Base-by-base conservation (phyloP, 176 grass and related monocot genomes). In the Oryza australiensis region DNA sequence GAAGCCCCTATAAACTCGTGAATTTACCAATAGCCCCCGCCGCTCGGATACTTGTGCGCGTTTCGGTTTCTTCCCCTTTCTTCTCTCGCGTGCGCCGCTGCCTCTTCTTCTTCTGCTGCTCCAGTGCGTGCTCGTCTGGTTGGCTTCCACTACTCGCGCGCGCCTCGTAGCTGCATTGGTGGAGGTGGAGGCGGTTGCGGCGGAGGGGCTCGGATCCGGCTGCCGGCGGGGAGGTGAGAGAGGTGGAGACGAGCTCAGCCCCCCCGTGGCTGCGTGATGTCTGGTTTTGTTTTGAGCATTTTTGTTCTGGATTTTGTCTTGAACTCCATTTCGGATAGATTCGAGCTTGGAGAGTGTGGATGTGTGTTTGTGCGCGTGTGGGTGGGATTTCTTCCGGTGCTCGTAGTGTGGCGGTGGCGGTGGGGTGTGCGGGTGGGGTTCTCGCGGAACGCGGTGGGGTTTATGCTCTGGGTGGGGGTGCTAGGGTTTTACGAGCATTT, bases 191-290 rank as follows among this genome's bases (percentile, higher is more conserved):
- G 49, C 49, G 66, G 41, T 32, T 32, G 32, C 0, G 45, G 38
- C 20, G 70, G 29, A 32, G 69, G 66, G 63, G 18, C 51, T 72
- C 42, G 73, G 77, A 34, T 82, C 53, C 62, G 24, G 53, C 78
- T 24, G 53, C 64, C 29, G 7, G 26, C 37, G 84, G 27, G 59
- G 81, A 86, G 88, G 84, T 80, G 83, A 80, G 83, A 34, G 68
- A 83, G 66, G 62, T 16, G 10, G 45, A 49, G 49, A 1, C 45
- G 45, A 48, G 45, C 45, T 4, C n/a, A n/a, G 34, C 7, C 62
- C 73, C 3, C 41, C 2, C 9, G 26, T 74, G 37, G 18, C 30
- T 27, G 53, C 70, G 15, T 32, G 75, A 71, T 11, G 53, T 62
- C 38, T 41, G n/a, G 57, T 57, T 35, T 63, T 1, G 1, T 63